phyloP scores from a whole-genome alignment of 2,329 filamentous ascomycete genomes.

The Fusarium nematophilum region DNA sequence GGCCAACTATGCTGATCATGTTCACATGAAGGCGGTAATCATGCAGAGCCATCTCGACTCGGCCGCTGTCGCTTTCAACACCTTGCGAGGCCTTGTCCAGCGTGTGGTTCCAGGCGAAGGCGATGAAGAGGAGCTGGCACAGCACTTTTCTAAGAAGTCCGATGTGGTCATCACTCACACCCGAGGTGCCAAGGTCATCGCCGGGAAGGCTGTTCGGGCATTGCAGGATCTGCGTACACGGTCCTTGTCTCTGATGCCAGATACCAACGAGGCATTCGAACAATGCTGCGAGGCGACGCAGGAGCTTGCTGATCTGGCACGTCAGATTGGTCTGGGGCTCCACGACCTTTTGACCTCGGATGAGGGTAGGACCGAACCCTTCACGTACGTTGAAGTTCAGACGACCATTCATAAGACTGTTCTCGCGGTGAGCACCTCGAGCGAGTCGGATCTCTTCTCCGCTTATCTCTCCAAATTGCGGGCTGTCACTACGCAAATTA shows the following conservation, averaged over 20 bases:
- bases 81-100: conserved; percentile 74
- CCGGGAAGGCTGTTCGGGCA: conserved; percentile 80
- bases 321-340: conserved; percentile 74
- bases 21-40: conserved; percentile 80
- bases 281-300: conserved; percentile 73
- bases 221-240: conserved; percentile 81
- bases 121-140: conserved; percentile 72
- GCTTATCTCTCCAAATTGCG: conserved; percentile 76
- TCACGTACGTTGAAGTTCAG: conserved; percentile 75
- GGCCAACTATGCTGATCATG: conserved; percentile 79
- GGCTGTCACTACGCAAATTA: conserved; percentile 70
- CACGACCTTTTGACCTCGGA: conserved; percentile 73
- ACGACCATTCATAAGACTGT: conserved; percentile 68
- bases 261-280: conserved; percentile 76
- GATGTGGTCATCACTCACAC: conserved; percentile 80
- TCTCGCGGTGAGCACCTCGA: conserved; percentile 60
- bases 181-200: conserved; percentile 84
- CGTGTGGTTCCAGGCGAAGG: conserved; percentile 64
- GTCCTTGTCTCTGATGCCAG: conserved; percentile 77
- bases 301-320: conserved; percentile 73
- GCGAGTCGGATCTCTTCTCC: conserved; percentile 76
- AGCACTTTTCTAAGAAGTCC: conserved; percentile 75
- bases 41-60: conserved; percentile 87
- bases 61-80: conserved; percentile 74
- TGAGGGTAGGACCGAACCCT: conserved; percentile 75